Evolutionary conservation across 805 yeast species (phyloP), one percentile per base, ranked within the genome.

Genomic region (Tetrapisispora nanseiensis): DNA sequence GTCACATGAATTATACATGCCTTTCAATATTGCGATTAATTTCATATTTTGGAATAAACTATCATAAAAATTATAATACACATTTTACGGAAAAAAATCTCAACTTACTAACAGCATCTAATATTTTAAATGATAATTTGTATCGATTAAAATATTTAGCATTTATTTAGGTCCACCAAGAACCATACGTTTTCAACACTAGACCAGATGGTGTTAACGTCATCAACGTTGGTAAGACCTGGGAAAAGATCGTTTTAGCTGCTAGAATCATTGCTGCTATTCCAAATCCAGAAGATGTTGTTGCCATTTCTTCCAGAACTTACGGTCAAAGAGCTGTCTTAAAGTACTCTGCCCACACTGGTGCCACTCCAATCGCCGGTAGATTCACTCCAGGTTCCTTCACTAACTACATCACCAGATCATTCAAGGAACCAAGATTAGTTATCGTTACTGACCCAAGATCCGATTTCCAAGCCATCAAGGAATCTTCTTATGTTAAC

Each of bases 321-420:
- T 90, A 85, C 76, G 99, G 98, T 69, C 99, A 92, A 80, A 92
- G 99, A 80, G 99, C 98, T 68, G 99, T 90, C 61, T 82, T 92
- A 74, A 92, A 92, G 80, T 92, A 83, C 69, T 97, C 99, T 69
- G 86, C 96, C 64, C 97, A 92, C 89, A 89, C 97, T 64, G 97
- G 97, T 74, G 96, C 98, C 61, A 90, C 97, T 62, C 89, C 99
- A 70, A 90, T 92, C 76, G 99, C 98, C 64, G 99, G 99, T 76
- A 87, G 99, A 80, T 92, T 92, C 85, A 92, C 98, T 65, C 99
- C 99, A 76, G 99, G 99, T 86, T 82, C 84, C 78, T 92, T 92
- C 92, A 92, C 99, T 71, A 92, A 92, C 80, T 92, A 92, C 80
- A 92, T 90, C 80, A 92, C 98, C 75, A 90, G 97, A 77, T 86